Percentiles rank a stretch among this genome's conserved stretches.
Conservation (phyloP, 805 yeast genomes). For the Pichia ethanolica region DNA sequence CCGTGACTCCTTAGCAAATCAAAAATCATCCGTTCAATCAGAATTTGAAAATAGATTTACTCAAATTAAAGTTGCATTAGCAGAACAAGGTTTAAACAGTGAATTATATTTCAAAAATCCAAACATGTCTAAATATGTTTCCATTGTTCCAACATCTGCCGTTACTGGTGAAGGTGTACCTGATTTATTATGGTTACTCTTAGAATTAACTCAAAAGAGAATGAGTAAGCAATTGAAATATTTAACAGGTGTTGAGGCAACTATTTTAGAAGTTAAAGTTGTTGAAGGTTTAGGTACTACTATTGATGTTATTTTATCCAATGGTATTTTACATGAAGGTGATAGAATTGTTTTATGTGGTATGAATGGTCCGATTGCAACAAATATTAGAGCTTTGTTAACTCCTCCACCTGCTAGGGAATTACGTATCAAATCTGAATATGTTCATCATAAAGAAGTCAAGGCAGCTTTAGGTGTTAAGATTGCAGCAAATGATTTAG, state of each 20-base stretch:
- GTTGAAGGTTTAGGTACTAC: conserved; percentile 98
- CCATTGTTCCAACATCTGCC: conserved; percentile 97
- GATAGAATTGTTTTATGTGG: conserved; percentile 95
- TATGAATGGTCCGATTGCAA: conserved; percentile 95
- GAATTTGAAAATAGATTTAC: conserved; percentile 87
- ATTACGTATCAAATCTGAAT: conserved; percentile 92
- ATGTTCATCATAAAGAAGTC: conserved; percentile 93
- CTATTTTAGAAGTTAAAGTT: conserved; percentile 94
- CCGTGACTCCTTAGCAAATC: conserved; percentile 86
- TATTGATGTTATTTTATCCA: conserved; percentile 94
- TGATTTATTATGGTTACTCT: conserved; percentile 88
- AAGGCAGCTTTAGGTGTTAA: conserved; percentile 99
- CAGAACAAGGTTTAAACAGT: conserved; percentile 97
- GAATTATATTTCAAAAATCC: conserved; percentile 94
- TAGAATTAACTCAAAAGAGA: conserved; percentile 95
- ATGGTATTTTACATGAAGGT: conserved; percentile 92
- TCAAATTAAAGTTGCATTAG: conserved; percentile 79
- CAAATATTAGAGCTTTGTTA: conserved; percentile 88
- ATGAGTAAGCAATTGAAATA: conserved; percentile 98
- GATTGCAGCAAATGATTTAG: conserved; percentile 95
- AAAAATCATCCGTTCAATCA: conserved; percentile 75
- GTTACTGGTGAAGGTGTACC: conserved; percentile 99
- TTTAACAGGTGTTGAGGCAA: conserved; percentile 88
- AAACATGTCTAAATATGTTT: conserved; percentile 87
- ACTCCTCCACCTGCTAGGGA: conserved; percentile 98